phyloP scores from a whole-genome alignment of 306 rosid species.

The Lathyrus oleraceus region DNA sequence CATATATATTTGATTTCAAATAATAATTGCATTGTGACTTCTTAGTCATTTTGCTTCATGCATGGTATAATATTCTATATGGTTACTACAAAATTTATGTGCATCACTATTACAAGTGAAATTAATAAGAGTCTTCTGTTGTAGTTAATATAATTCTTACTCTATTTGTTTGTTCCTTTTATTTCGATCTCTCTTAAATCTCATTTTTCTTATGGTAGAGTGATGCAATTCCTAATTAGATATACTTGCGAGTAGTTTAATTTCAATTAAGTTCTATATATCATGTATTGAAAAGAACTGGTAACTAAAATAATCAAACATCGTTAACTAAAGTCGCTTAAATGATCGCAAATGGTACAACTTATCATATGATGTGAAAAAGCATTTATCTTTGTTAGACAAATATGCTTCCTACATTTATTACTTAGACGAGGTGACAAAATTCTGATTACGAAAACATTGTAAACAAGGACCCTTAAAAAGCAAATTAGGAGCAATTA shows the following conservation, averaged over 20 bases:
- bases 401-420: too few relatives aligned
- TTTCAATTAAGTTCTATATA: neutral
- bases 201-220: neutral
- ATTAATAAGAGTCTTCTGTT: slow-evolving; percentile 28
- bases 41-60: slow-evolving; percentile 27
- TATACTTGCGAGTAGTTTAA: neutral
- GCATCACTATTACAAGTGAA: neutral
- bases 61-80: slow-evolving; percentile 15
- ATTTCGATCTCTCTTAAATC: neutral
- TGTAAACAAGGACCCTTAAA: too few relatives aligned
- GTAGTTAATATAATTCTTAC: neutral
- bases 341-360: slow-evolving; percentile 11
- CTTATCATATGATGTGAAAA: neutral
- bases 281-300: neutral
- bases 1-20: neutral
- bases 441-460: too few relatives aligned
- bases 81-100: slow-evolving; percentile 1
- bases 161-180: neutral
- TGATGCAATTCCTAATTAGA: neutral
- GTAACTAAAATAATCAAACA: too few relatives aligned
- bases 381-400: too few relatives aligned
- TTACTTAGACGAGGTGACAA: too few relatives aligned
- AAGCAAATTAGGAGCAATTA: too few relatives aligned
- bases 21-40: slow-evolving; percentile 46
- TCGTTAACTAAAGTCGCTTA: neutral